Evolutionary conservation across 129 eudicot genomes (phyloP), one percentile per base, ranked within the genome.

Genomic region (Flaveria ramosissima): DNA sequence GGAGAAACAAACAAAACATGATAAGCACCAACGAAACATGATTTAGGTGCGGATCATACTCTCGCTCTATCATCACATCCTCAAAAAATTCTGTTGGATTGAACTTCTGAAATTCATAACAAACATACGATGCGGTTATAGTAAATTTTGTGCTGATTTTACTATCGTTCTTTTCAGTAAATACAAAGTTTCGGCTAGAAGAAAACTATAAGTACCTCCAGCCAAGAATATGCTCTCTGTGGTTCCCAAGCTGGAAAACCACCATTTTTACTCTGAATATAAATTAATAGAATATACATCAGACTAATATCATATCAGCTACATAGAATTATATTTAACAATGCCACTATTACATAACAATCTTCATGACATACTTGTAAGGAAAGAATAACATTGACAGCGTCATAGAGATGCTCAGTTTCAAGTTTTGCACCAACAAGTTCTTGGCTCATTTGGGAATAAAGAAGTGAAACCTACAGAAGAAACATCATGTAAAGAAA

Each of bases 241-340:
- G 93, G 97, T 76, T 91, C 97, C 88, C 93, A 91, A 69, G 90
- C 88, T 55, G 95, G 86, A 61, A 92, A 87, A 23, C 97, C 92
- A 24, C 97, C 97, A 77, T 81, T 87, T 72, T 68, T 56, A 80
- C 88, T 90, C 93, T 90, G 77, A 26, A 65, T 21, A 42, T 24
- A 26, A 53, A 71, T 48, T 20, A 50, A 39, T 6, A 67, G 11
- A 21, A 70, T 46, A 26, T 9, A 11, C 16, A 26, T 16, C 39
- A 63, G 51, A 23, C 21, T 9, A 3, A 5, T 5, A 9, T 48
- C 52, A 9, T 43, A 48, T 20, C 2, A 20, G 2, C 20, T 60
- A 21, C 53, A 36, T 19, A 21, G 14, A 51, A 41, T 15, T 9
- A 60, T 47, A 71, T 27, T 64, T 2, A 3, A n/a, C 12, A 14